Conservation (phyloP, 1,284 basidiomycete genomes). For the Wolfiporia cocos region DNA sequence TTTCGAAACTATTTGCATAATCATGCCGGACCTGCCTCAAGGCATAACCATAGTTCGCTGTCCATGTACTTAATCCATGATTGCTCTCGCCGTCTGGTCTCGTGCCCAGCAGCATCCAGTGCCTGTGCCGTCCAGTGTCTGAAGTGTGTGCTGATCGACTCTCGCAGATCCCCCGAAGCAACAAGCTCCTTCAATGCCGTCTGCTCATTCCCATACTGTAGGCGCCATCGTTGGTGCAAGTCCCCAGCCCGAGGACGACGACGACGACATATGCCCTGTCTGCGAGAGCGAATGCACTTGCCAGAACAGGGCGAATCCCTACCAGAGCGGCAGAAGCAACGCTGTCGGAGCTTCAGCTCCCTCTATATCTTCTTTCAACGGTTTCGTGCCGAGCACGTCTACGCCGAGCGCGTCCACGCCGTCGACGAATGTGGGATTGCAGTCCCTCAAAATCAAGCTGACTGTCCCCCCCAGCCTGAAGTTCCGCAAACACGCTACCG, state of each 20-base stretch:
- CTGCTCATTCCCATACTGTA: constrained; percentile 63
- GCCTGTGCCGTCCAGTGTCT: background rate
- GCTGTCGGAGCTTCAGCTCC: constrained; percentile 18
- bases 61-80: too few relatives aligned
- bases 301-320: constrained; percentile 30
- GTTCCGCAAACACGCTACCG: constrained; percentile 18
- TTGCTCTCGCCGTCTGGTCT: too few relatives aligned
- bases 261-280: constrained; percentile 78
- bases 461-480: constrained; percentile 47
- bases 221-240: constrained; percentile 28
- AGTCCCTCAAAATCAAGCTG: constrained; percentile 66
- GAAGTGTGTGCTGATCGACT: constrained; percentile 6
- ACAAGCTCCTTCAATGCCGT: constrained; percentile 55
- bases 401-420: background rate
- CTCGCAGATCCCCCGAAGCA: constrained; percentile 48
- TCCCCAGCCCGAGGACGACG: constrained; percentile 42
- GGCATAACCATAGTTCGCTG: too few relatives aligned
- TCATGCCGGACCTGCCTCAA: too few relatives aligned
- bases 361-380: constrained; percentile 19
- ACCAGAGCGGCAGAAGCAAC: constrained; percentile 22
- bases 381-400: constrained; percentile 15
- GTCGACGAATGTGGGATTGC: constrained; percentile 20
- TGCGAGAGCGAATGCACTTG: constrained; percentile 85
- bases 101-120: too few relatives aligned
- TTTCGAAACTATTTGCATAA: too few relatives aligned